phyloP scores from a whole-genome alignment of 495 filamentous ascomycete species.

The Mytilinidion resinicola region DNA sequence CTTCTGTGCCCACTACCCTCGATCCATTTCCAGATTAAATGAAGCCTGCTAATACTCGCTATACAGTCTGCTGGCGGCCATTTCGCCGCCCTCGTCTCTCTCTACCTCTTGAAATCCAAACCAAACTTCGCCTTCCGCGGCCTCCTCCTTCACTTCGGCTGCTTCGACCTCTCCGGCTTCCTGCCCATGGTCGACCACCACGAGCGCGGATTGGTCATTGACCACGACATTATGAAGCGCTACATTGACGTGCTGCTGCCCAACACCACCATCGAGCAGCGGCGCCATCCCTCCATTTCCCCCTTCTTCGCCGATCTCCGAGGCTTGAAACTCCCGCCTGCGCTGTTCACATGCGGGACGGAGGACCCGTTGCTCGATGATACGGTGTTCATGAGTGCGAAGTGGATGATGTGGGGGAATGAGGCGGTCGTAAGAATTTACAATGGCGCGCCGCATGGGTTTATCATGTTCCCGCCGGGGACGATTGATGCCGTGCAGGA shows the following conservation, averaged over 20 bases:
- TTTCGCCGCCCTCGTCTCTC: slow-evolving; percentile 39
- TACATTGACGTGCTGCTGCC: slow-evolving; percentile 44
- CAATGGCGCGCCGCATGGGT: slow-evolving; percentile 49
- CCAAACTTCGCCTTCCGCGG: slow-evolving; percentile 38
- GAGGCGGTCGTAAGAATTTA: slow-evolving; percentile 47
- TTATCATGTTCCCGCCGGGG: slow-evolving; percentile 34
- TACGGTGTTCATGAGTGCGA: slow-evolving; percentile 47
- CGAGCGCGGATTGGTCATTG: slow-evolving; percentile 36
- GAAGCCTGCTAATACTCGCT: neutral
- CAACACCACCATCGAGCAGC: slow-evolving; percentile 33
- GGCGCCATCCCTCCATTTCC: slow-evolving; percentile 31
- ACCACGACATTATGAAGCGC: slow-evolving; percentile 35
- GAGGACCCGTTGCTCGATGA: slow-evolving; percentile 52
- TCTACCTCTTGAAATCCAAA: slow-evolving; percentile 41
- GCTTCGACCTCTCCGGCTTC: slow-evolving; percentile 40
- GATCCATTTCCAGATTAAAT: neutral
- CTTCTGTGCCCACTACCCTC: neutral
- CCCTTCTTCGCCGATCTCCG: slow-evolving; percentile 40
- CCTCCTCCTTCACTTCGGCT: slow-evolving; percentile 45
- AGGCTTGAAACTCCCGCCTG: slow-evolving; percentile 42
- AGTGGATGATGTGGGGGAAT: slow-evolving; percentile 47
- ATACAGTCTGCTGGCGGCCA: slow-evolving; percentile 44
- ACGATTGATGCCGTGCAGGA: slow-evolving; percentile 12
- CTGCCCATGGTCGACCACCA: slow-evolving; percentile 34
- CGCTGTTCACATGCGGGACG: slow-evolving; percentile 49